Evolutionary conservation across 1,284 basidiomycete genomes (phyloP), one percentile per base, ranked within the genome.

Genomic region (Hymenochaete sp.): DNA sequence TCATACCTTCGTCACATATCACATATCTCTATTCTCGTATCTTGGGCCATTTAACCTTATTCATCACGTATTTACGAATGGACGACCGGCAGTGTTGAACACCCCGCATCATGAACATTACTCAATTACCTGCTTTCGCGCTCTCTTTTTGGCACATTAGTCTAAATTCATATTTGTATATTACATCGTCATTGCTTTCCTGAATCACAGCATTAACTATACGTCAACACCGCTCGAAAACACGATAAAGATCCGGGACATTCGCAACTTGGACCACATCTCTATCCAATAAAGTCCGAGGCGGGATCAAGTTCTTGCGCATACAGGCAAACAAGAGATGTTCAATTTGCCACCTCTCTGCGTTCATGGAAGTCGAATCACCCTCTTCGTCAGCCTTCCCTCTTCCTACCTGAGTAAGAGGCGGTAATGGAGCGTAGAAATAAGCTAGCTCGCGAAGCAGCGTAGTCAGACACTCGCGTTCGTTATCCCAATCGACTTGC

Each of bases 361-460:
- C 77, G 50, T 77, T 74, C 42, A 70, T 67, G 50, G 71, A 64
- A 26, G 36, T 35, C 13, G 8, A 13, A 28, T 62, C 60, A 3
- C 44, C 53, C 27, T 43, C 60, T 14, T 57, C 57, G 8, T 54
- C 49, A 9, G 58, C 45, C 2, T 60, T 59, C 3, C 55, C 51
- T n/a, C n/a, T n/a, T 1, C 55, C 47, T 25, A 56, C 44, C 7
- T 56, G 49, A 5, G 58, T 55, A n/a, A 53, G 22, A 2, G 69
- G 56, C 1, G 73, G 72, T 29, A 77, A 71, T 0, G 91, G 88
- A 0, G 81, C 74, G 61, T 95, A 92, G 65, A 95, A 97, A 59
- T 79, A 87, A 1, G 91, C 93, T 1, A 99, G 68, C 63, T 98
- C 95, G 24, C 82, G 79, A 18, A 96, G 68, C 57, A 98, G 83